Evolutionary conservation across 2,329 filamentous ascomycete genomes (phyloP), one percentile per base, ranked within the genome.

Genomic region (Trichoderma hamatum): DNA sequence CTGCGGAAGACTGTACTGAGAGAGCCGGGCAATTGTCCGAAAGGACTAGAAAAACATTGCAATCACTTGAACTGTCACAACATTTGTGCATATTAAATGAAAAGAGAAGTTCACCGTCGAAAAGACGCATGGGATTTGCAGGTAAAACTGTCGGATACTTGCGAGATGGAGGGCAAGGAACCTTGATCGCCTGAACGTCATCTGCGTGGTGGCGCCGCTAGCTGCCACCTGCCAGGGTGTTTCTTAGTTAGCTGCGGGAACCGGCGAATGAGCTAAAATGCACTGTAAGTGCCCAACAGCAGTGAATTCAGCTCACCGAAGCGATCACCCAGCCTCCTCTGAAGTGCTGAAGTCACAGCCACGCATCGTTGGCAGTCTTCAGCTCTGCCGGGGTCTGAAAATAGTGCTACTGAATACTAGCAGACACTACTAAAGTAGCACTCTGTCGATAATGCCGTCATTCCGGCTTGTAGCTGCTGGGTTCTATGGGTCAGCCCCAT

Each of bases 341-440:
- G 49, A 19, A 52, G 32, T 39, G 61, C 61, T 55, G 49, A 55
- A 64, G 24, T 1, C 34, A 13, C 46, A 39, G 32, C 51, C 63
- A 24, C 28, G 51, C 36, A 36, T 64, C 30, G 21, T 19, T 21
- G 26, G 39, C 30, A 28, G 19, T 7, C 26, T 43, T 66, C 63
- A 66, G 63, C 63, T 66, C 52, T 58, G n/a, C 63, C 52, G 19
- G 63, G 63, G 52, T 46, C 63, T n/a, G 46, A 49, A n/a, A 43
- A n/a, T 43, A 19, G 39, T 7, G 9, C 39, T 43, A 7, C 39
- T n/a, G 9, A 43, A 19, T 19, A 14, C 36, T 39, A 39, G 36
- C 36, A 19, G 36, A 7, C 16, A 16, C n/a, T 46, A n/a, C 43
- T 21, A 21, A 39, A 16, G 43, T 46, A 21, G 43, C 19, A n/a